Evolutionary conservation across 345 rosid species (phyloP), one percentile per base, ranked within the genome.

Genomic region (Lumnitzera littorea): DNA sequence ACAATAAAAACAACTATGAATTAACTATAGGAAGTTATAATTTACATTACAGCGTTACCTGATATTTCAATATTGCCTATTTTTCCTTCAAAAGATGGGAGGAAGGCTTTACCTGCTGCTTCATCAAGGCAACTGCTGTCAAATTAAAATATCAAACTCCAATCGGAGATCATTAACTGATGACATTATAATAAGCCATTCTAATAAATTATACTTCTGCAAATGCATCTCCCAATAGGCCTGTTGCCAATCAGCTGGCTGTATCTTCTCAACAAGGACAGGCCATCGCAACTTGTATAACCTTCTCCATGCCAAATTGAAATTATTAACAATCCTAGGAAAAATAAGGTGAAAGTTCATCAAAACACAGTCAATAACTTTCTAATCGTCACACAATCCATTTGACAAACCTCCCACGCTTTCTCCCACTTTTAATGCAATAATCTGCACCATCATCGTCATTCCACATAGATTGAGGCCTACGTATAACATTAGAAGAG

Each of bases 201-300:
- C 61, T 58, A 66, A 13, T 31, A 56, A 62, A 67, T 53, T 65
- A 48, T 78, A 84, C 96, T 76, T 75, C 60, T 87, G 96, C 60
- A 92, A 60, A 81, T 92, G 97, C 8, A 74, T 76, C 75, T 89
- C 85, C 98, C 97, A 89, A 55, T 90, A 90, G 31, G 70, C 65
- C 67, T 77, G 91, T 57, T 72, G 84, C 97, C 97, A 92, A 29
- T 82, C 84, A 73, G 31, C 73, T 7, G 79, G n/a, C 53, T 74
- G 63, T 48, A 63, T 50, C 58, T 7, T 24, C 23, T 75, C 60
- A 24, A 61, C 49, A 60, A 70, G 63, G 53, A 60, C 67, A 15
- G 91, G 84, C 97, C 98, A 92, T 15, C 96, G 85, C 56, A 57
- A 62, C 78, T 76, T 80, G 71, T 73, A 84, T 70, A 87, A 75